Evolutionary conservation across 177 flowering plant genomes (phyloP).

Genomic region (Telopea speciosissima): DNA sequence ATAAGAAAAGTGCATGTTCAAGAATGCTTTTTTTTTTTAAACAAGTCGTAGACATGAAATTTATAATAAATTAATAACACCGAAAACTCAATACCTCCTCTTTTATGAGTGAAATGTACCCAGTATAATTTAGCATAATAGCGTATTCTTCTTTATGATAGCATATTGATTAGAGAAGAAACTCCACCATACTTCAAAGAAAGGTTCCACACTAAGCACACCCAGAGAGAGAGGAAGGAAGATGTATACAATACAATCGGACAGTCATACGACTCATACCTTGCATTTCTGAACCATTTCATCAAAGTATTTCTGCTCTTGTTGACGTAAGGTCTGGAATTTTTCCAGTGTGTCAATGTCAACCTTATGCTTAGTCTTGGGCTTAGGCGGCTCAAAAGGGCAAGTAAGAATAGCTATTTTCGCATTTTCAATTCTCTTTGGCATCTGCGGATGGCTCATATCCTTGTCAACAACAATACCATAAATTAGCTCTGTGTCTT

Average conservation of each 20-base stretch:
- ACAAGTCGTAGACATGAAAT: no score
- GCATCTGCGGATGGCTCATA: conserved; percentile 99
- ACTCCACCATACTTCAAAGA: no score
- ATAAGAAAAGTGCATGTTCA: background rate
- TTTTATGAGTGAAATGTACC: no score
- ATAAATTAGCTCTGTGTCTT: conserved; percentile 88
- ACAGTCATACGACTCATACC: conserved; percentile 46
- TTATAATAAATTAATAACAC: no score
- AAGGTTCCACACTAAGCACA: no score
- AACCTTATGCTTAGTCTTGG: conserved; percentile 99
- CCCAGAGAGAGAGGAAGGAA: background rate
- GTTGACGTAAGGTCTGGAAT: conserved; percentile 79
- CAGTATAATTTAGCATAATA: no score
- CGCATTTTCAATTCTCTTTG: conserved; percentile 86
- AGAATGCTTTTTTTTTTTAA: no score
- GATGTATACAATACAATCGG: background rate
- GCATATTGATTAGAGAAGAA: background rate
- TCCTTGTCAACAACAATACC: conserved; percentile 97
- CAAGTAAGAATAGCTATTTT: conserved; percentile 93
- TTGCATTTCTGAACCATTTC: conserved; percentile 98
- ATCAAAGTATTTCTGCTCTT: conserved; percentile 94
- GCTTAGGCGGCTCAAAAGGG: conserved; percentile 99
- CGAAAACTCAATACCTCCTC: no score
- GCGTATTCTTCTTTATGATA: no score
- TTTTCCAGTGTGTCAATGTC: conserved; percentile 96